Percentiles rank a stretch among this genome's conserved stretches.
These are phyloP conservation scores for Domatiomyces globalis DNA, from an alignment of 2,329 filamentous ascomycete species.

Conservation along the genomic window DNA sequence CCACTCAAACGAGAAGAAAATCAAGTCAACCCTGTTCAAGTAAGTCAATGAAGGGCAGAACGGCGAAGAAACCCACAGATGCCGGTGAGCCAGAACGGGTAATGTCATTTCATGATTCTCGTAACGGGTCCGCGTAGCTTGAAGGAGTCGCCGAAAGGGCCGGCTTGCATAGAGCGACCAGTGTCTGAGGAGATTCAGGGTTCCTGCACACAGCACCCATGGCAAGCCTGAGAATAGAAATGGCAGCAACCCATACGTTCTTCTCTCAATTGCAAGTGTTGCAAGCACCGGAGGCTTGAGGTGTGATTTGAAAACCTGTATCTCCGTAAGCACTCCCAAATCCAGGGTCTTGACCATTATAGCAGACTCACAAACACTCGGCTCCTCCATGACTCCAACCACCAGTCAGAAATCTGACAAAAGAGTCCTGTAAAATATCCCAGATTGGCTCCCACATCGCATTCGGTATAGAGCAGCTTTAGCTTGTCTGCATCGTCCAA, in stretches of 20 bases:
- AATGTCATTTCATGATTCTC: constrained; percentile 18
- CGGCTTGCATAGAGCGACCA: constrained; percentile 1
- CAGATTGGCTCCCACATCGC: constrained; percentile 6
- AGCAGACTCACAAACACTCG: constrained; percentile 24
- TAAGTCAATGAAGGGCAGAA: constrained; percentile 11
- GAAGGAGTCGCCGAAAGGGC: constrained; percentile 16
- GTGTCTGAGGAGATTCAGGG: constrained; percentile 6
- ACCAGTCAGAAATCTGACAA: constrained; percentile 6
- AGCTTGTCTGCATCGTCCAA: constrained; percentile 24
- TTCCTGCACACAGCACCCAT: constrained; percentile 1
- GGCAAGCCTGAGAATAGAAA: constrained; percentile 31
- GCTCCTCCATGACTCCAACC: constrained; percentile 6
- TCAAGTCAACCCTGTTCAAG: constrained; percentile 22
- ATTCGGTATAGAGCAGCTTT: constrained; percentile 22
- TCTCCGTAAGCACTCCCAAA: not conserved
- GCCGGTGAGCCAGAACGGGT: constrained; percentile 3
- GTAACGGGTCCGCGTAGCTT: constrained; percentile 17
- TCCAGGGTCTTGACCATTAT: constrained; percentile 22
- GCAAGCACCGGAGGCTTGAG: constrained; percentile 22
- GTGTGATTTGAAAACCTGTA: constrained; percentile 11
- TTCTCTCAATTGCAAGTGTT: constrained; percentile 26
- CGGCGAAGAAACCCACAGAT: not conserved
- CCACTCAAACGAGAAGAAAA: constrained; percentile 26
- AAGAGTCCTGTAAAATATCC: constrained; percentile 1
- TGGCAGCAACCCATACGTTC: constrained; percentile 21